Base-by-base conservation (phyloP, 2,329 filamentous ascomycete species). In the Fusarium clavum region DNA sequence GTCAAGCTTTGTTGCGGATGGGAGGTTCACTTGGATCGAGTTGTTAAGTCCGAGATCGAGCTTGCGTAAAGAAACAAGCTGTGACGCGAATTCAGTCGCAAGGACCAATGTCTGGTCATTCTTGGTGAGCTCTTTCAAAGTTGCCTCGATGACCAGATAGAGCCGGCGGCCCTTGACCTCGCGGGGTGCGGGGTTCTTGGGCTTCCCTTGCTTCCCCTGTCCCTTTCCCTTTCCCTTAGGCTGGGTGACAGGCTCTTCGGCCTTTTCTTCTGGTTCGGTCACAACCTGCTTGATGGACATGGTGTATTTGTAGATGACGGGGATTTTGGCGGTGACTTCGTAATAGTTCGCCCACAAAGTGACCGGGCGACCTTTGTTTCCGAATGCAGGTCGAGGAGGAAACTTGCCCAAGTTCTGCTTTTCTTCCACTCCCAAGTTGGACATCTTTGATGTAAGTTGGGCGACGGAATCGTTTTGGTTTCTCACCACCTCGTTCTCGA, bases 311-410 rank as follows among this genome's bases (percentile, higher is more conserved):
- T 80, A 83, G 7, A 87, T 61, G 0, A 69, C 62, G 3, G 78
- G 72, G 0, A 77, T 72, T 43, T 80, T 79, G 10, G 84, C 67
- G 9, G 79, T 72, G 49, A 89, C 61, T 2, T 77, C 77, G 70
- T 87, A 88, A 69, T 86, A 88, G 74, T 89, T 89, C 7, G 86
- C 79, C 85, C 85, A 88, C 0, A 89, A 77, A 3, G 78, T 71
- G 4, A 86, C 81, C 0, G 74, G 46, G 3, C 48, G 75, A 6
- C 87, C 87, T 8, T 69, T 70, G 5, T 74, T 80, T 22, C 86
- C 86, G 66, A 83, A 88, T 3, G 81, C 82, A 22, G 87, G 87
- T 4, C 87, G 82, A 10, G 74, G 59, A 5, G 86, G 84, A 48
- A 88, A 80, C 20, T 74, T 64, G 29, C 79, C 77, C 11, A 57